Evolutionary conservation across 192 early-diverging fungal species (phyloP).

Genomic region (Fimicolochytrium jonesii): DNA sequence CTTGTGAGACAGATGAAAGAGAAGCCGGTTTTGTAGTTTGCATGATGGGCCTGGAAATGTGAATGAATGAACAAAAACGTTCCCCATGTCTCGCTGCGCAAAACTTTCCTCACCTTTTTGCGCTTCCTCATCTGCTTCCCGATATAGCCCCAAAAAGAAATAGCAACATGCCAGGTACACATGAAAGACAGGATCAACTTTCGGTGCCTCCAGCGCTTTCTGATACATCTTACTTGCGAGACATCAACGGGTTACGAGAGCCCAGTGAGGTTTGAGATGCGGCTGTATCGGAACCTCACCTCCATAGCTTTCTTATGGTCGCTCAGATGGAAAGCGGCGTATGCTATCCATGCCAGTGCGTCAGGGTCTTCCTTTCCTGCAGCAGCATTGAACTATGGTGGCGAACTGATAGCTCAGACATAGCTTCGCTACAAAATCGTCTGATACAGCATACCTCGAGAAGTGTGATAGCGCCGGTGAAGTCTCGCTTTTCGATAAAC

Average conservation of each 20-base stretch:
- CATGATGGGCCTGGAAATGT: constrained; percentile 50
- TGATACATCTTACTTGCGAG: constrained; percentile 36
- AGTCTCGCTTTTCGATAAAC: constrained; percentile 52
- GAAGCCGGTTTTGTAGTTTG: constrained; percentile 58
- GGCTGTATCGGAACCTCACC: constrained; percentile 19
- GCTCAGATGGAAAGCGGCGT: constrained; percentile 51
- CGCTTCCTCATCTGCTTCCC: constrained; percentile 56
- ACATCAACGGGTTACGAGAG: neutral
- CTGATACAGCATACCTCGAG: constrained; percentile 47
- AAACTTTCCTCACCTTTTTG: constrained; percentile 43
- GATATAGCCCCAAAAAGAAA: constrained; percentile 60
- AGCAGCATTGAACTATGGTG: constrained; percentile 53
- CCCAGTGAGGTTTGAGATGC: neutral
- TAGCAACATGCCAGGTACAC: constrained; percentile 56
- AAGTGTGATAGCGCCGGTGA: constrained; percentile 54
- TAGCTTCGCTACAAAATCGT: too few relatives aligned
- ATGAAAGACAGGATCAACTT: constrained; percentile 45
- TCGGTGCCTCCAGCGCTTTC: constrained; percentile 32
- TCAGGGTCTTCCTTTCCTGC: constrained; percentile 41
- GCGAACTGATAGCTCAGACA: too few relatives aligned
- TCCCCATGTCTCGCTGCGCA: neutral
- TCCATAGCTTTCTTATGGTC: constrained; percentile 56
- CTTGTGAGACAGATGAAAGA: constrained; percentile 61
- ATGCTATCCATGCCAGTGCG: constrained; percentile 48
- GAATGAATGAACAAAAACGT: constrained; percentile 11